Conservation (phyloP, 345 rosid genomes). For the Syzygium jambos region DNA sequence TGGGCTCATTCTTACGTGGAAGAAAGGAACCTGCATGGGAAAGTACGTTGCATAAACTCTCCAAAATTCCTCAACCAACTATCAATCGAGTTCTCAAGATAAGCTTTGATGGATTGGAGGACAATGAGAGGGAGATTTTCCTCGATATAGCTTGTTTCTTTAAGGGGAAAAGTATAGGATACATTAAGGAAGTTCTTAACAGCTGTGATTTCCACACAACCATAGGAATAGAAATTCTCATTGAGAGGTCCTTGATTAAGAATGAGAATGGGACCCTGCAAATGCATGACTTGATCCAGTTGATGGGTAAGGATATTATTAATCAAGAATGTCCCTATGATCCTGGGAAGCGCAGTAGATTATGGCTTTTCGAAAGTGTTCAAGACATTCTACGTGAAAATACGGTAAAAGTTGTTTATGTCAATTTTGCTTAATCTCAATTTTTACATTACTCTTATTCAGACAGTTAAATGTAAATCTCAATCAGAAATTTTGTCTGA, state of each 20-base stretch:
- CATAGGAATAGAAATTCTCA: neutral
- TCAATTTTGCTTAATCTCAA: neutral
- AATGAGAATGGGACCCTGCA: neutral
- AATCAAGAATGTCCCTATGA: neutral
- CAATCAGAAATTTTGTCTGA: neutral
- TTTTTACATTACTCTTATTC: neutral
- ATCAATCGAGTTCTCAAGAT: neutral
- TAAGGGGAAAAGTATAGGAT: neutral
- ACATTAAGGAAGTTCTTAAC: neutral
- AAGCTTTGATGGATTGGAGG: neutral
- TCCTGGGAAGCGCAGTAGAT: neutral
- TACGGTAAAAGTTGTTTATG: neutral
- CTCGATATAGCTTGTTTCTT: neutral
- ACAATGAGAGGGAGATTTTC: neutral
- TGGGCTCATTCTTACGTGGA: neutral
- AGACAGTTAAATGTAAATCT: neutral
- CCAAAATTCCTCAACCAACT: neutral
- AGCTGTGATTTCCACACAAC: neutral
- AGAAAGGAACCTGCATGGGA: neutral
- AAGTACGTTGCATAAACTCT: neutral
- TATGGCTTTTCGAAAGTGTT: neutral
- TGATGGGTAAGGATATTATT: neutral
- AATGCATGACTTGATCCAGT: neutral
- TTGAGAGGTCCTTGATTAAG: neutral
- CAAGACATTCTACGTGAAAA: neutral